These are phyloP conservation scores for Leccinum barrowsii DNA, from an alignment of 768 basidiomycete species.

Conservation along the genomic window DNA sequence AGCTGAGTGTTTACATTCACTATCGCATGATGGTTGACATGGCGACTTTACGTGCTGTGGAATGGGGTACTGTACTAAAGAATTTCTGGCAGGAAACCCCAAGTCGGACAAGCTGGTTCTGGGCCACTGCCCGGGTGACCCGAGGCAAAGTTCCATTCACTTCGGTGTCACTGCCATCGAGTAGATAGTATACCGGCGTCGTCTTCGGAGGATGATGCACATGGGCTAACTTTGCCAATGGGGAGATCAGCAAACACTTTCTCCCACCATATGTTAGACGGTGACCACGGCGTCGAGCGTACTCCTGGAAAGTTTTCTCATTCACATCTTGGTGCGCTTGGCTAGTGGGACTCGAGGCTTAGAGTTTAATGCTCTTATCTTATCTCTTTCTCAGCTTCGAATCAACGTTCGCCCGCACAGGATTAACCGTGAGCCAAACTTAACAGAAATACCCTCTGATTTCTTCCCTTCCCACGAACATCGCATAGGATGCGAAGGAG, in stretches of 20 bases:
- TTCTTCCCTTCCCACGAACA: background rate
- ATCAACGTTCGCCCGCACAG: background rate
- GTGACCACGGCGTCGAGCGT: background rate
- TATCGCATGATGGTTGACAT: background rate
- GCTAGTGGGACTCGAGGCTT: background rate
- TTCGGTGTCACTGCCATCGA: background rate
- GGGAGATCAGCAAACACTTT: background rate
- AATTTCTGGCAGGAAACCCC: background rate
- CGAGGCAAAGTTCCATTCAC: background rate
- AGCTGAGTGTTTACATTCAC: background rate
- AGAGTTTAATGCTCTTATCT: slow-evolving; percentile 1
- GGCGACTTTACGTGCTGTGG: background rate
- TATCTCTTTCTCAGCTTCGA: slow-evolving; percentile 10
- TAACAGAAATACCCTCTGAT: background rate
- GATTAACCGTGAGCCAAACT: slow-evolving; percentile 6
- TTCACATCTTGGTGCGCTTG: background rate
- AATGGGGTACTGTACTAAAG: background rate
- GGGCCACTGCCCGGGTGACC: background rate
- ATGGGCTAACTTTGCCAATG: background rate
- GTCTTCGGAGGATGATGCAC: background rate
- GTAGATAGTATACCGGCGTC: background rate
- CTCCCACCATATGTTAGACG: background rate
- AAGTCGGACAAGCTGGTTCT: background rate
- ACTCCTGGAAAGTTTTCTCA: background rate
- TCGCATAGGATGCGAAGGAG: background rate